Conservation (phyloP, 1,284 basidiomycete species). For the Ceratobasidium sp. region DNA sequence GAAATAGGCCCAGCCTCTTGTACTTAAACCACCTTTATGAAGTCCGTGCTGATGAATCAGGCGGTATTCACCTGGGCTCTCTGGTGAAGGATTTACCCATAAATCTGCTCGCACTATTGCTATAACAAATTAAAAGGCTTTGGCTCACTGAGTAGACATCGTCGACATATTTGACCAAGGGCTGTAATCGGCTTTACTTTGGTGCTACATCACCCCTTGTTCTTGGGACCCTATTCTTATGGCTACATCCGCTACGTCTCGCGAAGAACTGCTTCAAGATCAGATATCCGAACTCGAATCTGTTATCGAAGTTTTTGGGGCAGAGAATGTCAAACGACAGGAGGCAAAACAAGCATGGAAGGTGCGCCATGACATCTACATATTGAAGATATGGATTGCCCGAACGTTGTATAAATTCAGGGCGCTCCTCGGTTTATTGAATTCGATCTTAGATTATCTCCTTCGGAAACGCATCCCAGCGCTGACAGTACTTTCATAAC, state of each 20-base stretch:
- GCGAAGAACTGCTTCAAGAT: conserved; percentile 1
- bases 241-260: neutral
- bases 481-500: conserved; percentile 25
- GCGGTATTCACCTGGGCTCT: conserved; percentile 19
- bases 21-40: conserved; percentile 23
- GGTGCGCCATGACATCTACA: neutral
- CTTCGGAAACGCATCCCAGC: conserved; percentile 5
- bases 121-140: neutral
- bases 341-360: conserved; percentile 35
- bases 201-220: too few species aligned
- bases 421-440: conserved; percentile 32
- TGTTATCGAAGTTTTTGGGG: conserved; percentile 32
- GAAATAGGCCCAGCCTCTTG: neutral
- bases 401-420: neutral
- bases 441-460: conserved; percentile 15
- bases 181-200: too few species aligned
- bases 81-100: neutral
- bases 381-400: neutral
- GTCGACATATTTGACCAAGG: neutral
- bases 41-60: neutral
- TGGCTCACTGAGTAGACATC: neutral
- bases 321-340: conserved; percentile 24
- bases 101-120: too few species aligned
- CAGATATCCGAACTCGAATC: conserved; percentile 31
- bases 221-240: conserved; percentile 1